Evolutionary conservation across 345 rosid genomes (phyloP).

Genomic region (Bretschneidera sinensis): DNA sequence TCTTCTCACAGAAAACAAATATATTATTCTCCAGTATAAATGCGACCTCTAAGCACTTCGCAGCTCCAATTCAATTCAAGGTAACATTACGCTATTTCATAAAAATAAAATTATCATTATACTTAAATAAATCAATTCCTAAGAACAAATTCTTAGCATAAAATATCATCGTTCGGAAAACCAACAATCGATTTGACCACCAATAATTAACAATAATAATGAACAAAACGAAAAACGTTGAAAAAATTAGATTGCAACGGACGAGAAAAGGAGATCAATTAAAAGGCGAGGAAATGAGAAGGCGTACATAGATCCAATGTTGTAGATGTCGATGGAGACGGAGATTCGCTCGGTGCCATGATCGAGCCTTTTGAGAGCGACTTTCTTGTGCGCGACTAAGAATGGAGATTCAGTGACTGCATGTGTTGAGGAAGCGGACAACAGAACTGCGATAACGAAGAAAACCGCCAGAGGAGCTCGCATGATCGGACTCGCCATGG

Average conservation of each 20-base stretch:
- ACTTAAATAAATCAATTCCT: background rate
- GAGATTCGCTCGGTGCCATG: slow-evolving; percentile 2
- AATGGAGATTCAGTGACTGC: background rate
- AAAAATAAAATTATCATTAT: background rate
- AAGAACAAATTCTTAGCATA: background rate
- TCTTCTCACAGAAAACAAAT: background rate
- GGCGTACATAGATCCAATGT: background rate
- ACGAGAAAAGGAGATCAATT: background rate
- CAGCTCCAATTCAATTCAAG: background rate
- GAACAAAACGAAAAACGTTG: background rate
- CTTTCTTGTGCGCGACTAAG: background rate
- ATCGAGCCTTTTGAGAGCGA: background rate
- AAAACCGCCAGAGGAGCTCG: background rate
- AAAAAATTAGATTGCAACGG: background rate
- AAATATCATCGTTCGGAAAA: background rate
- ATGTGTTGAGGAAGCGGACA: background rate
- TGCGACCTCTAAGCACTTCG: background rate
- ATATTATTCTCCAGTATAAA: background rate
- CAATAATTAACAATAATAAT: background rate
- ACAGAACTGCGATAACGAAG: background rate
- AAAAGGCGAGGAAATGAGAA: background rate
- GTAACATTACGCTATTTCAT: background rate
- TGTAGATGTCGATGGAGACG: slow-evolving; percentile 9
- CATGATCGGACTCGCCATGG: background rate
- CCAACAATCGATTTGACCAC: background rate